Base-by-base conservation (phyloP, 2,329 filamentous ascomycete genomes). In the Ascochyta viciae-villosae region DNA sequence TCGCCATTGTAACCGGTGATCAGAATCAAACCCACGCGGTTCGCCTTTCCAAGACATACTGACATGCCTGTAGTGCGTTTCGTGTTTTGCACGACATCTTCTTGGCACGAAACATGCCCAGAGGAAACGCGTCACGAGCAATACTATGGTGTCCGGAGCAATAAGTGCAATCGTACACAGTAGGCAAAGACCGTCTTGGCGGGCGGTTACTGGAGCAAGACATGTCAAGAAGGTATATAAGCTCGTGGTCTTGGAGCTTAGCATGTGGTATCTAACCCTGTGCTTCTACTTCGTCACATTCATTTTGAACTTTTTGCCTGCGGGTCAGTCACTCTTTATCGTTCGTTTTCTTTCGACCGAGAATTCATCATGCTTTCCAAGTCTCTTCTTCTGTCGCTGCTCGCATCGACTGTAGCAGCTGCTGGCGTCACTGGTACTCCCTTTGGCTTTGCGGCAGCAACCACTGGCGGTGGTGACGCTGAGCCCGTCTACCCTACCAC, bases 381-480 rank as follows among this genome's bases (percentile, higher is more conserved):
- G 26, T 52, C 57, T 31, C 35, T 62, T 15, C n/a, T 58, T 35
- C 34, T 57, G 15, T 54, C 56, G 22, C 22, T 56, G 19, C 34
- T 60, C 23, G 54, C 57, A 35, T 39, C 54, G 9, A 49, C 37
- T 23, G 53, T 51, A 9, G 51, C 42, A 16, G 58, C 58, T 31
- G 52, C 51, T n/a, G 60, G 50, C 27, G 63, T 64, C 22, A 50
- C 50, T 24, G 63, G 63, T 6, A 48, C 51, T 12, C 51, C 63
- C 2, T 52, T 55, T 22, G 63, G 63, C n/a, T 65, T 64, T 23
- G 63, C 61, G 1, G 45, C 54, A 13, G 51, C 56, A 19, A 54
- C 54, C 8, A 65, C 63, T 22, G 63, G 63, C 48, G 63, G 63
- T 44, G 63, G 63, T 23, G 19, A 40, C 42, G 58, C 54, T 15